phyloP scores from a whole-genome alignment of 2,329 filamentous ascomycete species.

The Acephala macrosclerotiorum region DNA sequence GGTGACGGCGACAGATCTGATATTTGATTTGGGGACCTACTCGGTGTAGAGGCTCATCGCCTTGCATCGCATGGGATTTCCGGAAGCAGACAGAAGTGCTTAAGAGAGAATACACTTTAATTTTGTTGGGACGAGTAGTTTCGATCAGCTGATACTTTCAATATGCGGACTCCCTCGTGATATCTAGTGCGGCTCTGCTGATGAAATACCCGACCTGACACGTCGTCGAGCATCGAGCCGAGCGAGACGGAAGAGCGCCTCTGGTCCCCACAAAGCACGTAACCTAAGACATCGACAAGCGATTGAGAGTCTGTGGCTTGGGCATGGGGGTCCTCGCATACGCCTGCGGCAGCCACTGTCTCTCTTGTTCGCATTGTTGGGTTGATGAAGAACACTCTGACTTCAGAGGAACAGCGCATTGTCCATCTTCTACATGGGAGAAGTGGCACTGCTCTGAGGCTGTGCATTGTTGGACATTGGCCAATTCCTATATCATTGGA shows the following conservation, averaged over 20 bases:
- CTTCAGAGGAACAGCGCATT: background rate
- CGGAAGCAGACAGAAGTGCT: background rate
- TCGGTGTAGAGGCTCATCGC: background rate
- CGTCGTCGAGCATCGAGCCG: background rate
- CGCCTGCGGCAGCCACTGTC: background rate
- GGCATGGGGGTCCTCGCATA: background rate
- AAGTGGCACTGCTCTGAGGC: background rate
- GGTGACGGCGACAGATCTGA: background rate
- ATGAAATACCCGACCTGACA: background rate
- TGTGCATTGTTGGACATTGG: background rate
- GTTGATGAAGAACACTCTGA: background rate
- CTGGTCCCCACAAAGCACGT: background rate
- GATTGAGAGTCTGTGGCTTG: background rate
- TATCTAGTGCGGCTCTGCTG: conserved; percentile 1
- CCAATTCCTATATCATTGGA: background rate
- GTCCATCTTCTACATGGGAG: background rate
- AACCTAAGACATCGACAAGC: too few relatives aligned
- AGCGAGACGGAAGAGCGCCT: background rate
- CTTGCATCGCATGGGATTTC: background rate
- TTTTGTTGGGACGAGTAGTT: background rate
- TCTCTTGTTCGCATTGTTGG: background rate
- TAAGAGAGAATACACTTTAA: too few relatives aligned
- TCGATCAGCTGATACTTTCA: background rate
- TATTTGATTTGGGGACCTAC: background rate
- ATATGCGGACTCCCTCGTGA: background rate